A percentile compares a stretch with the other conserved stretches of the same genome.
Evolutionary conservation across 1,284 basidiomycete species (phyloP).

Genomic region (Cryptococcus sp.): DNA sequence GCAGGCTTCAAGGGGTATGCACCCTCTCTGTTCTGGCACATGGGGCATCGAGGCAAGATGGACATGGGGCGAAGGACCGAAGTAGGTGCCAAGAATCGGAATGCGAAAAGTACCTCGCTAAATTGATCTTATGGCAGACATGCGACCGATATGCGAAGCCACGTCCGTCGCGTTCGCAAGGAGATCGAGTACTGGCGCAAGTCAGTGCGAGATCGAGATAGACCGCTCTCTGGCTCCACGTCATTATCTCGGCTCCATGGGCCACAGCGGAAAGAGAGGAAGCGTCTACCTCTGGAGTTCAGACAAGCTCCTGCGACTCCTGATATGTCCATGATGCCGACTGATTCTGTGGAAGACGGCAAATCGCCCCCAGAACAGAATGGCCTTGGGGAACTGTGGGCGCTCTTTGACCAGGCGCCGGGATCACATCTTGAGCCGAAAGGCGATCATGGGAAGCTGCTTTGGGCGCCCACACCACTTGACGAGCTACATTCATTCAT

Average conservation of each 20-base stretch:
- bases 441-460: not conserved
- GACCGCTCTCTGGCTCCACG: slow-evolving; percentile 24
- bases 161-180: slow-evolving; percentile 22
- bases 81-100: slow-evolving; percentile 4
- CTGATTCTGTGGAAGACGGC: not conserved
- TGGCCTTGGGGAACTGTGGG: slow-evolving; percentile 25
- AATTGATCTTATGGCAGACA: not conserved
- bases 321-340: too few species aligned
- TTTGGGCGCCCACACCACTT: slow-evolving; percentile 35
- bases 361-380: not conserved
- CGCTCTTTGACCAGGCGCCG: slow-evolving; percentile 27
- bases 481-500: slow-evolving; percentile 36
- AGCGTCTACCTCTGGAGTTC: slow-evolving; percentile 28
- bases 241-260: slow-evolving; percentile 5
- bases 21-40: slow-evolving; percentile 36
- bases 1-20: slow-evolving; percentile 39
- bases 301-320: not conserved
- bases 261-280: slow-evolving; percentile 21
- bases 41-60: slow-evolving; percentile 36
- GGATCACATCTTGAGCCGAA: slow-evolving; percentile 26
- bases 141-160: not conserved
- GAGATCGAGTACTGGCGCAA: slow-evolving; percentile 40
- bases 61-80: slow-evolving; percentile 31
- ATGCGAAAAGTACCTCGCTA: not conserved
- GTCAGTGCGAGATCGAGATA: slow-evolving; percentile 11